Base-by-base conservation (phyloP, 2,329 filamentous ascomycete species). In the Colletotrichum salicis region DNA sequence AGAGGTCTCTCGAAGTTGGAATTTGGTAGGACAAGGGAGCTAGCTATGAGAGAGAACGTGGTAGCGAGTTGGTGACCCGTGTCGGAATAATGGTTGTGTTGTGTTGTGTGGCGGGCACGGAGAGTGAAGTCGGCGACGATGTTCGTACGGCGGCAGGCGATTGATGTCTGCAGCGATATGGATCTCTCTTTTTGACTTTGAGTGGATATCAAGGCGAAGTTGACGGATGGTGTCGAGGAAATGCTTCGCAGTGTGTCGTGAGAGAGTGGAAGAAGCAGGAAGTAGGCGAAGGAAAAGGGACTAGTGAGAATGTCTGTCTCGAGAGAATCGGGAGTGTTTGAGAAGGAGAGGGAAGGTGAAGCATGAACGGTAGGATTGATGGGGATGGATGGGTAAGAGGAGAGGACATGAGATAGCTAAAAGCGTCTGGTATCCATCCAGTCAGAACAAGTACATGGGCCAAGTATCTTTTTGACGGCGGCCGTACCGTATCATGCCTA, bases 341-440 rank as follows among this genome's bases (percentile, higher is more conserved):
- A 62, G 64, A 55, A 62, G 33, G 45, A 52, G 55, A 64, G 45
- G 55, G 31, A 52, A 68, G 63, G 56, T 71, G 68, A 71, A 60
- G 70, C 70, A 65, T 64, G 51, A 51, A 45, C 55, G 60, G 59
- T n/a, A 60, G 59, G 66, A 70, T 65, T 55, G 66, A 72, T 52
- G 70, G 55, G 29, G 31, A 67, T 56, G 29, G 31, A 67, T 56
- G 57, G 68, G 64, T 71, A 67, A 45, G 60, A 60, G 67, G 56
- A 67, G 68, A 71, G 64, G 57, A 64, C 59, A 63, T 57, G 37
- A 72, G 68, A 63, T 56, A 71, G 71, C 63, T 59, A 73, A 66
- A 66, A 66, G 67, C 62, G 57, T 62, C 58, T 22, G 37, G 33
- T 57, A 54, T 31, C 41, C 13, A 35, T 62, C 37, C 41, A 22